Conservation (phyloP, 306 rosid genomes). For the Malus sieversii region DNA sequence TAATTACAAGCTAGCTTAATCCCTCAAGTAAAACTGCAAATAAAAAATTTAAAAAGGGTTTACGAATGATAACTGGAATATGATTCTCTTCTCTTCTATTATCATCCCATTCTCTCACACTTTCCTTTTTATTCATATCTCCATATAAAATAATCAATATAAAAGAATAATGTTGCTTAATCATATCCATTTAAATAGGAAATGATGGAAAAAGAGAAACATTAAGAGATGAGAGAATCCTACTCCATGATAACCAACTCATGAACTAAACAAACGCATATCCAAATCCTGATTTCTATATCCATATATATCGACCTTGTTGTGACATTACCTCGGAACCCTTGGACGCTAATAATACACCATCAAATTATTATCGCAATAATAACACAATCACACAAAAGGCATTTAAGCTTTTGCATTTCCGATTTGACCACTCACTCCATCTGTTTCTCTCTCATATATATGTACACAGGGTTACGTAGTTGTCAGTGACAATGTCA, state of each 20-base stretch:
- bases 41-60: neutral
- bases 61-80: neutral
- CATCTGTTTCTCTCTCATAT: slow-evolving; percentile 24
- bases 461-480: slow-evolving; percentile 21
- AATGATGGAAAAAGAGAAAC: accelerated
- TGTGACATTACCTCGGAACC: neutral
- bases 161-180: too few species aligned
- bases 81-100: too few species aligned
- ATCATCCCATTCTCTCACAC: too few species aligned
- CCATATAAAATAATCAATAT: too few species aligned
- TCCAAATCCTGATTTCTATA: neutral
- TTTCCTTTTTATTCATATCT: too few species aligned
- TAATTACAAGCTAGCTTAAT: neutral
- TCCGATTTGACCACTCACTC: slow-evolving; percentile 59
- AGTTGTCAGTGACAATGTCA: slow-evolving; percentile 37
- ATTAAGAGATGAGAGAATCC: too few species aligned
- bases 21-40: neutral
- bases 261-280: neutral
- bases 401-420: slow-evolving; percentile 12
- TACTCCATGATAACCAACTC: neutral
- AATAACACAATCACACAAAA: slow-evolving; percentile 29
- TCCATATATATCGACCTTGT: neutral
- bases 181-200: too few species aligned
- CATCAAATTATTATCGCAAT: slow-evolving; percentile 22
- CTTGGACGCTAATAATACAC: neutral